phyloP scores from a whole-genome alignment of 768 basidiomycete species.

The Exidia glandulosa region DNA sequence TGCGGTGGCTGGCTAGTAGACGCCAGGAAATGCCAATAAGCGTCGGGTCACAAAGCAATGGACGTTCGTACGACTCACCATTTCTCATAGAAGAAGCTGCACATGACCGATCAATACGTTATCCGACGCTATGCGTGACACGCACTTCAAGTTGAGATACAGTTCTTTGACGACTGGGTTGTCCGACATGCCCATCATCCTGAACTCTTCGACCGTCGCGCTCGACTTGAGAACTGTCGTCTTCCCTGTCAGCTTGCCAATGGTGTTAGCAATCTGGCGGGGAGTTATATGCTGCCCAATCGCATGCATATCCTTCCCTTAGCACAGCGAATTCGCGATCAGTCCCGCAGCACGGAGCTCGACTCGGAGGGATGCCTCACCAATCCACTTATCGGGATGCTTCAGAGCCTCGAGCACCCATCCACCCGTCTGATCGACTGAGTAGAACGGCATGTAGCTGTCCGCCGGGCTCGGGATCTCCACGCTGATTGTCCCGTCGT shows the following conservation, averaged over 20 bases:
- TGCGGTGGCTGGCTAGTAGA: not conserved
- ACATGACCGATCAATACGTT: too few species aligned
- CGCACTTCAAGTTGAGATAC: not conserved
- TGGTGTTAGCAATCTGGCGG: not conserved
- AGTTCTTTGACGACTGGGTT: not conserved
- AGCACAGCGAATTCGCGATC: too few species aligned
- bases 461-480: not conserved
- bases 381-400: not conserved
- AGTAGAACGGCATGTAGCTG: not conserved
- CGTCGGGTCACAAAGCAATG: not conserved
- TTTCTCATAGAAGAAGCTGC: not conserved
- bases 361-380: not conserved
- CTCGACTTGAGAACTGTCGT: not conserved
- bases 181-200: not conserved
- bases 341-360: not conserved
- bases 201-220: not conserved
- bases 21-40: not conserved
- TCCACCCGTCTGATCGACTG: not conserved
- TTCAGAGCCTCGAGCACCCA: not conserved
- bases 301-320: not conserved
- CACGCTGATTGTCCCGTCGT: not conserved
- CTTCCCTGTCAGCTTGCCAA: not conserved
- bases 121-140: too few species aligned
- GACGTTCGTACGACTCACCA: not conserved
- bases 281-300: not conserved